Base-by-base conservation (phyloP, 768 basidiomycete species). In the Gloeostereum incarnatum region DNA sequence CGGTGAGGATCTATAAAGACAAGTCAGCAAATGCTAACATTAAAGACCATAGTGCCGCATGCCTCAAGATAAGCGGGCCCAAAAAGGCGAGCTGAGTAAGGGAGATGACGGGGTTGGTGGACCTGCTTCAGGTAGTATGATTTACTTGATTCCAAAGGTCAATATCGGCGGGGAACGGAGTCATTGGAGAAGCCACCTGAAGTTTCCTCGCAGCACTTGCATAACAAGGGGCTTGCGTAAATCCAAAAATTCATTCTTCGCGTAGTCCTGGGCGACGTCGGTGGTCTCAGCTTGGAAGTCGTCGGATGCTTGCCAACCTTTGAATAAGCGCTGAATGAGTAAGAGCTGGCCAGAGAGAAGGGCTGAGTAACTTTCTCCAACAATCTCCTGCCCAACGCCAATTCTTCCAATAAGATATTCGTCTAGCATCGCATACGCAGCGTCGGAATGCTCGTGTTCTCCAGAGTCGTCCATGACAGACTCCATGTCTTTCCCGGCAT, bases 91-190 rank as follows among this genome's bases (percentile, higher is more conserved):
- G 93, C 92, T 13, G 86, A 81, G 36, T 88, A 70, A 5, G 75
- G 59, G 37, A 93, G 59, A 57, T 93, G 93, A 30, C 96, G 75
- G 1, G 96, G 94, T 56, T 97, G 92, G 58, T 99, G 96, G 0
- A 99, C 88, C 58, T 99, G 96, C 50, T 89, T 75, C 35, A 99
- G 67, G 55, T 99, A 99, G 58, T 92, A 98, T 3, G 84, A 76
- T 68, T 99, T 99, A 54, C 87, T n/a, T n/a, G n/a, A n/a, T n/a
- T n/a, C n/a, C n/a, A n/a, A n/a, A n/a, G n/a, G n/a, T n/a, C n/a
- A n/a, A n/a, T n/a, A n/a, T n/a, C n/a, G n/a, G n/a, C n/a, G n/a
- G n/a, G n/a, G n/a, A n/a, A n/a, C n/a, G n/a, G n/a, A n/a, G n/a
- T n/a, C n/a, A n/a, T n/a, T n/a, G n/a, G n/a, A n/a, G n/a, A n/a